Conservation (phyloP, 192 early-diverging fungal species). For the Entrophospora sp. region DNA sequence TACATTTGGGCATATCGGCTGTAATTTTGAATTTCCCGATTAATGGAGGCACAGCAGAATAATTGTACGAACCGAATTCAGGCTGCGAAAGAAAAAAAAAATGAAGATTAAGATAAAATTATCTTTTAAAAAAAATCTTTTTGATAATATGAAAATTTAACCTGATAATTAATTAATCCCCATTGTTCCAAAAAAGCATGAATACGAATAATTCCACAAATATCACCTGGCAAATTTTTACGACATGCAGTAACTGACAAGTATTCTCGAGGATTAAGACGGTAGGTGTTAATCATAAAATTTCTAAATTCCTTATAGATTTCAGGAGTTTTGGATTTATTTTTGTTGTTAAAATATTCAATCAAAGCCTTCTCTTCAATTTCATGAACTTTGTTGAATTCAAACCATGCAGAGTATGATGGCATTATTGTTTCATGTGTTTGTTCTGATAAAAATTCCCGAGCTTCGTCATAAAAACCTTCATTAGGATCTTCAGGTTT, state of each 20-base stretch:
- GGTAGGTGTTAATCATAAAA: constrained; percentile 98
- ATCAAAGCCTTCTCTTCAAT: constrained; percentile 83
- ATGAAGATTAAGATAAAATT: not conserved
- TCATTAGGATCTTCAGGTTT: constrained; percentile 23
- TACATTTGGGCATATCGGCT: constrained; percentile 76
- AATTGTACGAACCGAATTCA: constrained; percentile 85
- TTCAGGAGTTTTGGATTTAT: constrained; percentile 84
- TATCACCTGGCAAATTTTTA: constrained; percentile 94
- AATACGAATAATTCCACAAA: constrained; percentile 96
- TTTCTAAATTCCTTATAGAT: constrained; percentile 94
- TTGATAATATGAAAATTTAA: constrained; percentile 23
- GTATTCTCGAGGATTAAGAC: constrained; percentile 92
- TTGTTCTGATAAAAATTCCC: constrained; percentile 57
- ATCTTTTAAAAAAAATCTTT: not conserved
- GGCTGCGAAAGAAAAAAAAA: constrained; percentile 49
- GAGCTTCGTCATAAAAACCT: constrained; percentile 53
- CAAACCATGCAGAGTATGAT: constrained; percentile 92
- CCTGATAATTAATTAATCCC: constrained; percentile 98
- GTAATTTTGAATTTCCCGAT: constrained; percentile 97
- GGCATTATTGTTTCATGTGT: constrained; percentile 71
- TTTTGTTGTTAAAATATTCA: constrained; percentile 93
- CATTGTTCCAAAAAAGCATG: constrained; percentile 99
- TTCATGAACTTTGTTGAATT: constrained; percentile 66
- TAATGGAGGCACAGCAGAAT: constrained; percentile 83
- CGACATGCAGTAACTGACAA: constrained; percentile 96